These are phyloP conservation scores for Calonectria henricotiae DNA, from an alignment of 2,329 filamentous ascomycete species.

Conservation along the genomic window DNA sequence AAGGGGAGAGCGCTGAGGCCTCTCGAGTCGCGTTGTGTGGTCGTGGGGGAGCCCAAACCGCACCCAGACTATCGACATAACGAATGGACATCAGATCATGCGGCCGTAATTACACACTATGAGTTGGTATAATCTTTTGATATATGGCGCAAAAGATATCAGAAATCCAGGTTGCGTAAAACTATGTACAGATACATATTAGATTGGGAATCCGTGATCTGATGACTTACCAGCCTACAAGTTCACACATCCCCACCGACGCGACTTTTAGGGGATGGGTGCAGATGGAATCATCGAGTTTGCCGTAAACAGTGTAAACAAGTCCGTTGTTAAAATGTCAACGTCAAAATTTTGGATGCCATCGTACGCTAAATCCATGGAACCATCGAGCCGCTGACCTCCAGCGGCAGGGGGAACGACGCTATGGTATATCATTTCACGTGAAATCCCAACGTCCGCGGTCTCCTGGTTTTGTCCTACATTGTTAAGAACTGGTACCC, in stretches of 20 bases:
- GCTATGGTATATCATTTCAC: background rate
- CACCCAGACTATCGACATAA: slow-evolving; percentile 15
- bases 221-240: background rate
- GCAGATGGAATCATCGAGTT: background rate
- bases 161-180: too few relatives aligned
- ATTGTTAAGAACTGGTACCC: background rate
- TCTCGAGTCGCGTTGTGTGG: slow-evolving; percentile 1
- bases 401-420: background rate
- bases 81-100: slow-evolving; percentile 16
- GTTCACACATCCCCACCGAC: background rate
- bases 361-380: background rate
- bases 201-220: too few relatives aligned
- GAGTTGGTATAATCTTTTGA: background rate
- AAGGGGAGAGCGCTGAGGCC: background rate
- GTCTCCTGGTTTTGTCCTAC: background rate
- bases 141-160: background rate
- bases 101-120: background rate
- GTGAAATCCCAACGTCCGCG: background rate
- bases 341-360: background rate
- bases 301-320: background rate
- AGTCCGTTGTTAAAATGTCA: background rate
- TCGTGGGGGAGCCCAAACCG: slow-evolving; percentile 2
- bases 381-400: background rate
- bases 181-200: too few relatives aligned
- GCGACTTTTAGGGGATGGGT: background rate